Conservation (phyloP, 164 flowering plant genomes). For the Magnolia officinalis region DNA sequence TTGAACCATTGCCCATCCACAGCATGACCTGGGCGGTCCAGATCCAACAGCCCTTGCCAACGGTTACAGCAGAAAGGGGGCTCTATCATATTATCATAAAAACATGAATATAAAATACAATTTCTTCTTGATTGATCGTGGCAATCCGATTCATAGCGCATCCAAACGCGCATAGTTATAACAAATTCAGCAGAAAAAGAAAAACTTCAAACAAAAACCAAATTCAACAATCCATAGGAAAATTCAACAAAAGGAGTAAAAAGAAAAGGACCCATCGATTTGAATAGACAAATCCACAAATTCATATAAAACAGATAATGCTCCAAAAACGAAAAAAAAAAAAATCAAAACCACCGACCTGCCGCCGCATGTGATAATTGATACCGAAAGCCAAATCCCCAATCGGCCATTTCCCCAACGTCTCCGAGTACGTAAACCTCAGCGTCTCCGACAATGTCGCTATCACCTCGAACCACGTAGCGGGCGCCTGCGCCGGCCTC, state of each 20-base stretch:
- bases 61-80: no score
- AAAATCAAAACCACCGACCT: conserved; percentile 38
- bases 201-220: neutral
- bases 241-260: neutral
- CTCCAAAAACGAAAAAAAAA: neutral
- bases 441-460: conserved; percentile 78
- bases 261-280: neutral
- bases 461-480: conserved; percentile 77
- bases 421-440: conserved; percentile 85
- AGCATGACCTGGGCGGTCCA: no score
- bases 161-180: no score
- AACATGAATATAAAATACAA: no score
- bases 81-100: no score
- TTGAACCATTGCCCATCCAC: no score
- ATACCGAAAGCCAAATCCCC: conserved; percentile 97
- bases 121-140: no score
- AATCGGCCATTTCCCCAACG: conserved; percentile 97
- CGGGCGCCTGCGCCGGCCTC: conserved; percentile 86
- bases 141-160: no score
- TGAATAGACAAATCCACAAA: neutral
- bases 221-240: neutral
- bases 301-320: neutral
- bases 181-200: neutral
- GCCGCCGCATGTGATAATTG: conserved; percentile 77
- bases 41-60: no score